A percentile compares a stretch with the other conserved stretches of the same genome.
These are phyloP conservation scores for Elongisporangium senticosum DNA, from an alignment of 352 stramenopile species.

Conservation along the genomic window DNA sequence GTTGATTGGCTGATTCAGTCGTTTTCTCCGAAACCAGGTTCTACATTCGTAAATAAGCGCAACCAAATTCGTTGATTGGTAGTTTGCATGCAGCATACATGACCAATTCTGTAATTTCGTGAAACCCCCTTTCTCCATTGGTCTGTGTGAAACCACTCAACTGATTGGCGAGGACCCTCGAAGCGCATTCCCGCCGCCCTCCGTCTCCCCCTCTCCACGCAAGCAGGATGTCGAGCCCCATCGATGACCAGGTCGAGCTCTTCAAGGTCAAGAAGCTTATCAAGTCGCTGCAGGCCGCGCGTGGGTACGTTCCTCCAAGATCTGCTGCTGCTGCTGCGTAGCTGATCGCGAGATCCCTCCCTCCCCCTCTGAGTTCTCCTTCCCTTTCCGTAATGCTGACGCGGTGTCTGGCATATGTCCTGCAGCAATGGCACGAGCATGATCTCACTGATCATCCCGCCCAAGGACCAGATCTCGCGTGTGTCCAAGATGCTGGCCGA, in stretches of 20 bases:
- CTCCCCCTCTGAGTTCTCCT: slow-evolving; percentile 4
- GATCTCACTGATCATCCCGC: slow-evolving; percentile 99
- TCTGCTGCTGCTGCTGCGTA: neutral
- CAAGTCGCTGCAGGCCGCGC: slow-evolving; percentile 92
- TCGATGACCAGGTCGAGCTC: slow-evolving; percentile 97
- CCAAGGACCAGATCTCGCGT: slow-evolving; percentile 97
- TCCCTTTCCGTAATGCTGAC: slow-evolving; percentile 1
- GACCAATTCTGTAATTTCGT: neutral
- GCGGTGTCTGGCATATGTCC: neutral
- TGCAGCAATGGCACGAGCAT: slow-evolving; percentile 98
- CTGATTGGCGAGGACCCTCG: neutral
- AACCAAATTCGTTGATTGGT: neutral
- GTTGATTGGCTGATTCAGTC: neutral
- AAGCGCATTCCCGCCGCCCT: neutral
- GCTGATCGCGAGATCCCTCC: neutral
- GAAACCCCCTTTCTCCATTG: neutral
- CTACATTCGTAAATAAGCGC: neutral
- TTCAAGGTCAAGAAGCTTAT: slow-evolving; percentile 99
- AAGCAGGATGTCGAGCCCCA: slow-evolving; percentile 28
- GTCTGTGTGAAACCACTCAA: neutral
- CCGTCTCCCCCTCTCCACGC: neutral
- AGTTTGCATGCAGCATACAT: neutral
- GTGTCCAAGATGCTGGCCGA: slow-evolving; percentile 98
- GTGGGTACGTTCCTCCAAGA: slow-evolving; percentile 45
- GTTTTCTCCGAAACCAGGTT: neutral